Conservation (phyloP, 306 rosid species). For the Vicia sativa region DNA sequence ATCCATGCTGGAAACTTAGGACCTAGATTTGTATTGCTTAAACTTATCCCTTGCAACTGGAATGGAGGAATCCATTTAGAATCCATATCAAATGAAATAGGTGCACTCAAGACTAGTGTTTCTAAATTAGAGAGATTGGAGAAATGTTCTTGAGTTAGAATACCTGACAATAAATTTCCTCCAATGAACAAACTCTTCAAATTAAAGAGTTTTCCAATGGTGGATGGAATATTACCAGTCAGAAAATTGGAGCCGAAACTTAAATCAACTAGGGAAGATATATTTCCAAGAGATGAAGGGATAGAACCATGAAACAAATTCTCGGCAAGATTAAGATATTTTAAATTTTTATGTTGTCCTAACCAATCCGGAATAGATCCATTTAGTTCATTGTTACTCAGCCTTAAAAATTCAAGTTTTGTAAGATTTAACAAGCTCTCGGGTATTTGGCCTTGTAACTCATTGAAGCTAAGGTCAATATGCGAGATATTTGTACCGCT, state of each 20-base stretch:
- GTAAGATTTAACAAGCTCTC: constrained; percentile 21
- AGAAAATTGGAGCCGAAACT: not conserved
- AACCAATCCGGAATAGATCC: constrained; percentile 37
- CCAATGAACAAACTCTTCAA: not conserved
- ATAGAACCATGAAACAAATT: constrained; percentile 42
- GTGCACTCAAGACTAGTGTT: not conserved
- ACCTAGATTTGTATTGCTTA: constrained; percentile 26
- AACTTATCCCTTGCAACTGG: not conserved
- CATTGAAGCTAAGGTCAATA: constrained; percentile 21
- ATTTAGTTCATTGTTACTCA: constrained; percentile 14
- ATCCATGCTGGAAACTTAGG: constrained; percentile 42
- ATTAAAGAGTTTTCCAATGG: constrained; percentile 28
- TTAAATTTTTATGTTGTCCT: constrained; percentile 34
- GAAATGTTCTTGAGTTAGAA: constrained; percentile 15
- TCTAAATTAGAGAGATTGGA: constrained; percentile 13
- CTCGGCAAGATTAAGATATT: constrained; percentile 8
- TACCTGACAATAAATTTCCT: constrained; percentile 23
- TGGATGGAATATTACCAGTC: constrained; percentile 32
- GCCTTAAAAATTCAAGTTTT: constrained; percentile 11
- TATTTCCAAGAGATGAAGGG: constrained; percentile 43
- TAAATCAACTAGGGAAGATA: constrained; percentile 33
- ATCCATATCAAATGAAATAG: constrained; percentile 21
- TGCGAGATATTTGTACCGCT: not conserved
- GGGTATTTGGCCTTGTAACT: constrained; percentile 27
- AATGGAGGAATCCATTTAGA: constrained; percentile 41